A percentile compares a stretch with the other conserved stretches of the same genome.
These are phyloP conservation scores for Rhododendron griersonianum DNA, from an alignment of 148 eudicot genomes.

Conservation along the genomic window DNA sequence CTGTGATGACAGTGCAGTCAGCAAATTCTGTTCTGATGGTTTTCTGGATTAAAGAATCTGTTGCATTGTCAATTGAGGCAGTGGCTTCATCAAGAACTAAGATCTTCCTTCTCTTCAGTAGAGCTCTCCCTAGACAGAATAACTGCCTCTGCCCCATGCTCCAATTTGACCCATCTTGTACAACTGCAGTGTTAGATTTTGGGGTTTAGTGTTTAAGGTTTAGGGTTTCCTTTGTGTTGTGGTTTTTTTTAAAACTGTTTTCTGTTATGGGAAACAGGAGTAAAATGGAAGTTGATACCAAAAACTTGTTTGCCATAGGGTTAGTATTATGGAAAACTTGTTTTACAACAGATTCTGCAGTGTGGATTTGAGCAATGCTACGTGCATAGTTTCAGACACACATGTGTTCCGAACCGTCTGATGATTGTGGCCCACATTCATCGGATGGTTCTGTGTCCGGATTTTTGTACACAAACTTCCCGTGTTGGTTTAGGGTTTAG, in stretches of 20 bases:
- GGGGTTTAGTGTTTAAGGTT: not conserved
- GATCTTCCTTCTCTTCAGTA: conserved; percentile 44
- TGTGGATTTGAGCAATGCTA: not conserved
- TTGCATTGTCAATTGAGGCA: conserved; percentile 60
- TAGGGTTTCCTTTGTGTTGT: not conserved
- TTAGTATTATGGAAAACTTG: no score
- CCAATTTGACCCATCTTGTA: conserved; percentile 62
- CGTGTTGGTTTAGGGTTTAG: not conserved
- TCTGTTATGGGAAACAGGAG: not conserved
- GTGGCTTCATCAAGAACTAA: conserved; percentile 66
- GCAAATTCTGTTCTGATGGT: conserved; percentile 47
- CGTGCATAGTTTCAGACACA: not conserved
- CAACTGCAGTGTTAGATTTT: conserved; percentile 21
- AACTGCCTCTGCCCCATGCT: conserved; percentile 65
- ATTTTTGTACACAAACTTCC: not conserved
- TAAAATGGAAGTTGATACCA: not conserved
- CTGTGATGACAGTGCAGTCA: conserved; percentile 50
- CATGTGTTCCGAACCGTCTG: not conserved
- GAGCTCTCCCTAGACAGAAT: conserved; percentile 54
- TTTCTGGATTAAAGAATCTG: conserved; percentile 47
- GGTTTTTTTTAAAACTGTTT: not conserved
- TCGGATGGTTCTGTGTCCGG: not conserved
- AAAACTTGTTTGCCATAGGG: not conserved
- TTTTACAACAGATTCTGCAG: no score
- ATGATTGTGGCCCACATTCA: not conserved